Evolutionary conservation across 2,329 filamentous ascomycete species (phyloP).

Genomic region (Penicillium glabrum): DNA sequence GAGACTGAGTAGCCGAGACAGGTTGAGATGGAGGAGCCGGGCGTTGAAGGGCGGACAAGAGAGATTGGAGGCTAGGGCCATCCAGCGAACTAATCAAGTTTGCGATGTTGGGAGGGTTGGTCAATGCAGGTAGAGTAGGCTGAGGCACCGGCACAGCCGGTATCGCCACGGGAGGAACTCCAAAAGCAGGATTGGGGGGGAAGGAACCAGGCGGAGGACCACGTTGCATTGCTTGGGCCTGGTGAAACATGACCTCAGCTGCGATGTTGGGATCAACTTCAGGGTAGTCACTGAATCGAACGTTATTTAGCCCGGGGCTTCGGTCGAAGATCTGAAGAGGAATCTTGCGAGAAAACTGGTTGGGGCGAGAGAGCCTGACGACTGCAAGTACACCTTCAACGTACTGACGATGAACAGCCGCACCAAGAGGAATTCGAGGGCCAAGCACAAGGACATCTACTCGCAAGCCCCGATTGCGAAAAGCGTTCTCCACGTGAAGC

Average conservation of each 20-base stretch:
- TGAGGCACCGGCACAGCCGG: slow-evolving; percentile 33
- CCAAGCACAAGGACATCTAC: slow-evolving; percentile 79
- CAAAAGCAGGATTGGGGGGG: slow-evolving; percentile 38
- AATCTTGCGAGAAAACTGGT: slow-evolving; percentile 72
- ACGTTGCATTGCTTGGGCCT: slow-evolving; percentile 48
- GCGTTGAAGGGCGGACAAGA: slow-evolving; percentile 61
- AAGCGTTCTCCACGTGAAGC: slow-evolving; percentile 75
- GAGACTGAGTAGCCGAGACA: slow-evolving; percentile 34
- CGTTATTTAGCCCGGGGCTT: slow-evolving; percentile 68
- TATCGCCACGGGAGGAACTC: slow-evolving; percentile 35
- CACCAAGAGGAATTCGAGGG: slow-evolving; percentile 71
- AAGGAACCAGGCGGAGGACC: slow-evolving; percentile 36
- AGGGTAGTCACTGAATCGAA: slow-evolving; percentile 81
- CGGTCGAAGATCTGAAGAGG: slow-evolving; percentile 84
- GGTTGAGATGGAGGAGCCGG: slow-evolving; percentile 34
- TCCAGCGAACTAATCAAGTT: slow-evolving; percentile 69
- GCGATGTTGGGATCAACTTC: slow-evolving; percentile 76
- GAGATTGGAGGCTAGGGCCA: slow-evolving; percentile 66
- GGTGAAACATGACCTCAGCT: slow-evolving; percentile 71
- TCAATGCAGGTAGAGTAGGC: slow-evolving; percentile 33
- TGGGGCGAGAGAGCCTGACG: slow-evolving; percentile 68
- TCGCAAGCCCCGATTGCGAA: slow-evolving; percentile 68
- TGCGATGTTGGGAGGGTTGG: slow-evolving; percentile 55
- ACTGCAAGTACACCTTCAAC: slow-evolving; percentile 86
- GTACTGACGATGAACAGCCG: slow-evolving; percentile 81